Conservation (phyloP, 2,329 filamentous ascomycete genomes). For the Aspergillus candidus region DNA sequence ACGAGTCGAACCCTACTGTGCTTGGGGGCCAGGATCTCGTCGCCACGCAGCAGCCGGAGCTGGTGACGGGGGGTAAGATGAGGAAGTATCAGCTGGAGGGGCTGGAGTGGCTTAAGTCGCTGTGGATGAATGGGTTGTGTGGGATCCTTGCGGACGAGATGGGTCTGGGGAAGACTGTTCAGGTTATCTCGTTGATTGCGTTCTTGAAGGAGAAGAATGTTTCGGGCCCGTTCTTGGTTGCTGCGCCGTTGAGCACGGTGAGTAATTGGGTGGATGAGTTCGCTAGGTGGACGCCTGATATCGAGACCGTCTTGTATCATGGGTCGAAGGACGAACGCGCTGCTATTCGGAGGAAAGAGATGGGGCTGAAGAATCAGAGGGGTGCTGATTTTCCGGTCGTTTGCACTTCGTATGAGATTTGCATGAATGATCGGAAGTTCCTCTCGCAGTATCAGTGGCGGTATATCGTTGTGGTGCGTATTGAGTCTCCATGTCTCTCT, state of each 20-base stretch:
- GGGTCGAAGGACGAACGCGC: constrained; percentile 73
- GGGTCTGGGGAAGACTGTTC: constrained; percentile 87
- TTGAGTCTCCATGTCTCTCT: neutral
- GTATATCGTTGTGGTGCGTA: constrained; percentile 80
- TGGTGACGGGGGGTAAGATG: constrained; percentile 85
- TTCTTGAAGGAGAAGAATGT: constrained; percentile 79
- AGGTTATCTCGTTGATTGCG: constrained; percentile 82
- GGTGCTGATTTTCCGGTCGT: constrained; percentile 77
- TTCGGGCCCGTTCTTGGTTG: constrained; percentile 85
- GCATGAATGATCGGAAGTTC: constrained; percentile 78
- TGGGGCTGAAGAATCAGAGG: constrained; percentile 62
- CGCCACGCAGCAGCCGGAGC: constrained; percentile 78
- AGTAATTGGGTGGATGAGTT: constrained; percentile 98
- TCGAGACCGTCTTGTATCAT: constrained; percentile 87
- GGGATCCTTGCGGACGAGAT: constrained; percentile 92
- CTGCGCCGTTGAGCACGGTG: constrained; percentile 83
- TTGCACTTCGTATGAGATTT: constrained; percentile 93
- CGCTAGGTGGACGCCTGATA: constrained; percentile 77
- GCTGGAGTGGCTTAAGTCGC: constrained; percentile 78
- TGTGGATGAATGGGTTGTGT: constrained; percentile 85
- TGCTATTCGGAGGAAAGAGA: constrained; percentile 63
- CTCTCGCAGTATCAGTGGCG: constrained; percentile 86
- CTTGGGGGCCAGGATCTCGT: constrained; percentile 62
- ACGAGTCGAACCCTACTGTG: constrained; percentile 53
- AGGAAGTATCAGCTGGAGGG: constrained; percentile 90